These are phyloP conservation scores for Nannochloris sp. DNA, from an alignment of 139 green algal species.

Conservation along the genomic window DNA sequence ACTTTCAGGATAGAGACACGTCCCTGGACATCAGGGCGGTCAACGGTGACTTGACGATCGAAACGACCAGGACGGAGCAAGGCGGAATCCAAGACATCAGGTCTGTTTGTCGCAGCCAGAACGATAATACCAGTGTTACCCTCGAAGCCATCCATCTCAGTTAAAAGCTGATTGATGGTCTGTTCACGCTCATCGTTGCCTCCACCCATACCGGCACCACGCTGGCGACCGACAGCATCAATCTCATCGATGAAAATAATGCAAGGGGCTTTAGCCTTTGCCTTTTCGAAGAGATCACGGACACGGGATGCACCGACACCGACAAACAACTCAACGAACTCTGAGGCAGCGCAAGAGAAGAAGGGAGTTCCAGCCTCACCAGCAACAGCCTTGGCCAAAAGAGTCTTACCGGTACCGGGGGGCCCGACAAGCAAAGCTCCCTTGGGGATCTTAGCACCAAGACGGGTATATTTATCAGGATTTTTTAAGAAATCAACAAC, in stretches of 20 bases:
- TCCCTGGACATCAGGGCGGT: slow-evolving; percentile 84
- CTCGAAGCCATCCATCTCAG: slow-evolving; percentile 99
- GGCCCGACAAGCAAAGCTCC: slow-evolving; percentile 69
- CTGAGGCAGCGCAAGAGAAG: slow-evolving; percentile 92
- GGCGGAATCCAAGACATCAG: slow-evolving; percentile 95
- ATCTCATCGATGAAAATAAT: slow-evolving; percentile 99
- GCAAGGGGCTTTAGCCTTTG: slow-evolving; percentile 92
- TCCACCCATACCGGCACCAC: slow-evolving; percentile 94
- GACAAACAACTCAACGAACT: slow-evolving; percentile 99
- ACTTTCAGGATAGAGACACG: slow-evolving; percentile 93
- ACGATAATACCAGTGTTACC: slow-evolving; percentile 63
- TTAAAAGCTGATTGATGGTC: slow-evolving; percentile 97
- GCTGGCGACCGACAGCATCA: slow-evolving; percentile 92
- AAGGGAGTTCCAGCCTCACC: slow-evolving; percentile 96
- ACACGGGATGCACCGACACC: slow-evolving; percentile 94
- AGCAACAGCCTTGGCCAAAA: slow-evolving; percentile 85
- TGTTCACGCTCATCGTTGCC: slow-evolving; percentile 99
- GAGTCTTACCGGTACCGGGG: slow-evolving; percentile 75
- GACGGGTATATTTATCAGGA: slow-evolving; percentile 88
- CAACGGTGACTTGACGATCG: slow-evolving; percentile 92
- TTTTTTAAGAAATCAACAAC: slow-evolving; percentile 95
- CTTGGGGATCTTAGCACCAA: slow-evolving; percentile 92
- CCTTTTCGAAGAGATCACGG: slow-evolving; percentile 97
- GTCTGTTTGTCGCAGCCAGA: slow-evolving; percentile 93
- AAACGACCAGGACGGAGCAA: slow-evolving; percentile 97